A percentile compares a stretch with the other conserved stretches of the same genome.
Conservation (phyloP, 768 basidiomycete genomes). For the Pleurotus ostreatus region DNA sequence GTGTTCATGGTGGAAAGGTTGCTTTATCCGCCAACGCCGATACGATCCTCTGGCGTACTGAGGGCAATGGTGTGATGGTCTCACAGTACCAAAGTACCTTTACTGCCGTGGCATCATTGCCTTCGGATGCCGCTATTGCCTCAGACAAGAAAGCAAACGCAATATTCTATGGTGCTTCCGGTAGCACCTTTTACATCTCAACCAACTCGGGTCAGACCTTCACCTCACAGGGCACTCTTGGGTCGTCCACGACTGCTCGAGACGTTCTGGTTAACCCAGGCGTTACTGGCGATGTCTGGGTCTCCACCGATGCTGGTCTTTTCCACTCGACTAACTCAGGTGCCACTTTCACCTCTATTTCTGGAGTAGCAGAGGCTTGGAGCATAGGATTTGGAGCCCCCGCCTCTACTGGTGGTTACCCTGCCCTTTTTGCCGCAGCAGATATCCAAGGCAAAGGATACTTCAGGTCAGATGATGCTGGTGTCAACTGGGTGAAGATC, state of each 20-base stretch:
- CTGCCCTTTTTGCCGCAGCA: conserved; percentile 52
- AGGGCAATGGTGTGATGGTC: conserved; percentile 43
- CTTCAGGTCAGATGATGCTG: conserved; percentile 54
- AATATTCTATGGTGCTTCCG: conserved; percentile 57
- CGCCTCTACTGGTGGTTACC: conserved; percentile 40
- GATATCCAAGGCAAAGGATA: conserved; percentile 46
- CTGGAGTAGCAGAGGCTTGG: conserved; percentile 50
- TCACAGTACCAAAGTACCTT: conserved; percentile 49
- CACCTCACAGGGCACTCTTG: conserved; percentile 35
- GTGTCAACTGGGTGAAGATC: conserved; percentile 54
- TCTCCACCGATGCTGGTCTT: conserved; percentile 51
- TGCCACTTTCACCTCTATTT: conserved; percentile 40
- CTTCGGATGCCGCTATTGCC: conserved; percentile 50
- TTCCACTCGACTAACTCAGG: conserved; percentile 57
- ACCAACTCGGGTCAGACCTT: conserved; percentile 54
- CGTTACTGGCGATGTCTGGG: conserved; percentile 60
- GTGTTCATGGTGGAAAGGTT: conserved; percentile 30
- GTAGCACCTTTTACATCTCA: conserved; percentile 54
- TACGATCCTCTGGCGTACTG: conserved; percentile 55
- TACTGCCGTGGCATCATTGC: conserved; percentile 44
- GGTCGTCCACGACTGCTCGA: conserved; percentile 40
- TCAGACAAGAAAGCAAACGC: conserved; percentile 57
- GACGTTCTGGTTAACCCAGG: conserved; percentile 52
- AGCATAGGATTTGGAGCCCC: conserved; percentile 57
- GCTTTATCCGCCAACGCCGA: conserved; percentile 46